phyloP scores from a whole-genome alignment of 768 basidiomycete species.

The Termitomyces sp. region DNA sequence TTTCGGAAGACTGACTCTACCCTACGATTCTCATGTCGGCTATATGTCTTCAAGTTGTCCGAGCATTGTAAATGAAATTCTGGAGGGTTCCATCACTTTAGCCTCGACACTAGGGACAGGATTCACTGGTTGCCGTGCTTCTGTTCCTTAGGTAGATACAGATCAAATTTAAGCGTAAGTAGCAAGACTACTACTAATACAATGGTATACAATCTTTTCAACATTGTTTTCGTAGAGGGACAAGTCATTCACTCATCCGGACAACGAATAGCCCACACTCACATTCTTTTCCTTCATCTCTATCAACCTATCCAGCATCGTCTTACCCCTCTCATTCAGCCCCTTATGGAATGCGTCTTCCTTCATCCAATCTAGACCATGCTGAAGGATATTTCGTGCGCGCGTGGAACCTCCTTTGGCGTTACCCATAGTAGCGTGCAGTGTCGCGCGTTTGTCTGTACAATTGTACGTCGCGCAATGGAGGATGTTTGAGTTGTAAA shows the following conservation, averaged over 20 bases:
- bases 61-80: no score
- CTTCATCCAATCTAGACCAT: conserved; percentile 68
- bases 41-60: no score
- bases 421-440: conserved; percentile 67
- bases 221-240: not conserved
- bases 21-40: no score
- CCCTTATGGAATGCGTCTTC: conserved; percentile 38
- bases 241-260: conserved; percentile 2
- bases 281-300: conserved; percentile 37
- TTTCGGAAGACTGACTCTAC: no score
- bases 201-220: no score
- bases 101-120: no score
- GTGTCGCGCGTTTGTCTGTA: conserved; percentile 46
- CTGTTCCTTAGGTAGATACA: no score
- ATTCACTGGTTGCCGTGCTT: no score
- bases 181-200: no score
- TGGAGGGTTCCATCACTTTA: no score
- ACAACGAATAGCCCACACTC: conserved; percentile 52
- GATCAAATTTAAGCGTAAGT: no score
- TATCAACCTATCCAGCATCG: conserved; percentile 57
- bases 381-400: conserved; percentile 71
- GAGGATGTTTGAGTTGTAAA: conserved; percentile 76
- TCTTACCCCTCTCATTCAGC: conserved; percentile 37
- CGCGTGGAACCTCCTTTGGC: conserved; percentile 53
- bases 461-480: conserved; percentile 66